Conservation (phyloP, 2,329 filamentous ascomycete species). For the Calonectria leucothoes region DNA sequence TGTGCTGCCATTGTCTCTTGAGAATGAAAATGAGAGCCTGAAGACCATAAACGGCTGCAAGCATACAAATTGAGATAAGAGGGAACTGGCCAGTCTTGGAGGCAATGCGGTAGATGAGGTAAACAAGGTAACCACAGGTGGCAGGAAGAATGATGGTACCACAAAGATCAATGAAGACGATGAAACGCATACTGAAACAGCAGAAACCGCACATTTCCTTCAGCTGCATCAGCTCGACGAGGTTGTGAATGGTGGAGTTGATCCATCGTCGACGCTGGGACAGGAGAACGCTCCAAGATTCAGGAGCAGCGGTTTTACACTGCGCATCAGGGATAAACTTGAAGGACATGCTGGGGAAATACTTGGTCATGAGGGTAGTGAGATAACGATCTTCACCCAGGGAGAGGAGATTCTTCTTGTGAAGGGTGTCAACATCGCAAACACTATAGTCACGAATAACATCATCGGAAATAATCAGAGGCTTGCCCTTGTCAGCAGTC, state of each 20-base stretch:
- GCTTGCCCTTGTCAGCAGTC: slow-evolving; percentile 93
- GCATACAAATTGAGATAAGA: slow-evolving; percentile 86
- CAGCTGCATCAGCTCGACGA: slow-evolving; percentile 89
- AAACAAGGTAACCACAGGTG: slow-evolving; percentile 87
- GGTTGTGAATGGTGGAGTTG: slow-evolving; percentile 97
- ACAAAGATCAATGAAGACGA: slow-evolving; percentile 93
- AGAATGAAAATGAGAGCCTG: slow-evolving; percentile 97
- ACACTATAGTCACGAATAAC: slow-evolving; percentile 91
- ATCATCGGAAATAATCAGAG: slow-evolving; percentile 90
- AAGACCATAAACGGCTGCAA: slow-evolving; percentile 93
- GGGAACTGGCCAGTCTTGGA: slow-evolving; percentile 81
- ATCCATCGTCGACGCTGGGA: slow-evolving; percentile 99
- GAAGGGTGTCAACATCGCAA: slow-evolving; percentile 90
- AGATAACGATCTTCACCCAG: slow-evolving; percentile 97
- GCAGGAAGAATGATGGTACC: slow-evolving; percentile 93
- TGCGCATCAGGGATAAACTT: slow-evolving; percentile 96
- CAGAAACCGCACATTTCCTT: slow-evolving; percentile 98
- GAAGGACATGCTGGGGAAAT: slow-evolving; percentile 95
- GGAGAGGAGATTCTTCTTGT: slow-evolving; percentile 95
- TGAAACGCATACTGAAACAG: slow-evolving; percentile 97
- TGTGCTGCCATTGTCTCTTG: slow-evolving; percentile 97
- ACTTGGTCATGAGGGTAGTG: slow-evolving; percentile 97
- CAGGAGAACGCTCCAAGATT: slow-evolving; percentile 91
- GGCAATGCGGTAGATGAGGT: slow-evolving; percentile 84
- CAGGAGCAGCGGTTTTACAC: slow-evolving; percentile 92